phyloP scores from a whole-genome alignment of 208 protist species.

The Trypanosoma mega region DNA sequence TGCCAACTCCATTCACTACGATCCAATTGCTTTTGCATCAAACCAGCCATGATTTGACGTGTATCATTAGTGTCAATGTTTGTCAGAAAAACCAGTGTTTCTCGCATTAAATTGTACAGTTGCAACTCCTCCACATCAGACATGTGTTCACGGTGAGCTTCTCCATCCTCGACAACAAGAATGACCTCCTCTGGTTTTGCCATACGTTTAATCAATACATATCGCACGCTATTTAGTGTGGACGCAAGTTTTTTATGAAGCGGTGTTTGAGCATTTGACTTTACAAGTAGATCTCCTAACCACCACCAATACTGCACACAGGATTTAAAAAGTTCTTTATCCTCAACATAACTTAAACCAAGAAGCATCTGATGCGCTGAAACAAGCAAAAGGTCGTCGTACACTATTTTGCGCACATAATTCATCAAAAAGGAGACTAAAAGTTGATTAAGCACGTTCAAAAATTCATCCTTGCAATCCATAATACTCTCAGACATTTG shows the following conservation, averaged over 20 bases:
- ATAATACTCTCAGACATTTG: conserved; percentile 59
- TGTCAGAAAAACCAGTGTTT: conserved; percentile 97
- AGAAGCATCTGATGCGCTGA: conserved; percentile 91
- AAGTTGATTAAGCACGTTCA: conserved; percentile 90
- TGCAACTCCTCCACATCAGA: conserved; percentile 97
- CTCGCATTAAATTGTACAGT: conserved; percentile 98
- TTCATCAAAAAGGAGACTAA: conserved; percentile 93
- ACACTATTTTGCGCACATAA: conserved; percentile 90
- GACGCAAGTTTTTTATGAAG: conserved; percentile 56
- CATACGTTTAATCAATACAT: conserved; percentile 97
- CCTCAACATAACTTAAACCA: conserved; percentile 94
- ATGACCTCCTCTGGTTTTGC: conserved; percentile 99
- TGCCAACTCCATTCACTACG: conserved; percentile 94
- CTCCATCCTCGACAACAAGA: conserved; percentile 98
- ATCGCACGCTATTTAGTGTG: conserved; percentile 91
- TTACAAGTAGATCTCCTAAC: conserved; percentile 72
- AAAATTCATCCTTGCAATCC: conserved; percentile 83
- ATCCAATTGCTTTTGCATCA: conserved; percentile 81
- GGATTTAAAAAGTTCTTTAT: conserved; percentile 98
- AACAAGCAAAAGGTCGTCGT: conserved; percentile 73
- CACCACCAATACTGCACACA: conserved; percentile 99
- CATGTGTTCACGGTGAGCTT: conserved; percentile 96
- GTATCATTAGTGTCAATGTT: conserved; percentile 95
- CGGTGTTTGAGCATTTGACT: conserved; percentile 34
- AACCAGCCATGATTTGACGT: conserved; percentile 94